phyloP scores from a whole-genome alignment of 208 protist genomes.

The Crithidia expoeki region DNA sequence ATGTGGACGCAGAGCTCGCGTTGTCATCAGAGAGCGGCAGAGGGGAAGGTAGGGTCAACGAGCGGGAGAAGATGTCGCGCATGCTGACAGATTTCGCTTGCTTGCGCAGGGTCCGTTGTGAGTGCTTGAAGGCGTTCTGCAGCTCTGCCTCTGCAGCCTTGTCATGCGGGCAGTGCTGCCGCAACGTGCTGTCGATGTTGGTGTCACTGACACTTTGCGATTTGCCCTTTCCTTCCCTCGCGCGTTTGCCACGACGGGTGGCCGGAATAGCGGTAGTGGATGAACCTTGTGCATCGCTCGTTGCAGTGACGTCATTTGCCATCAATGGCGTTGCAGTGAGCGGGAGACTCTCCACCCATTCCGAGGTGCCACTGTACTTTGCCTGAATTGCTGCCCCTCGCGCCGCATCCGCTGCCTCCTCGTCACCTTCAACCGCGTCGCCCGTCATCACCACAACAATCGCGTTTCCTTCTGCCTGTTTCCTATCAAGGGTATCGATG shows the following conservation, averaged over 20 bases:
- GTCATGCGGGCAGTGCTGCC: conserved; percentile 19
- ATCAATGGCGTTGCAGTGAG: not conserved
- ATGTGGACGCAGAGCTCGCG: not conserved
- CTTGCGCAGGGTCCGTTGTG: conserved; percentile 68
- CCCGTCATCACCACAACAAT: not conserved
- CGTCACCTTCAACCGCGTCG: not conserved
- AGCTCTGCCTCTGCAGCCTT: conserved; percentile 38
- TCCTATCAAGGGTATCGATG: not conserved
- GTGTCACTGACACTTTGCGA: not conserved
- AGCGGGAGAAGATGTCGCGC: conserved; percentile 55
- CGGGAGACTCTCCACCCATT: conserved; percentile 29
- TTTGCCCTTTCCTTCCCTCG: not conserved
- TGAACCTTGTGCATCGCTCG: too few species aligned
- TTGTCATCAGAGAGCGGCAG: not conserved
- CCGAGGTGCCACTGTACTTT: conserved; percentile 27
- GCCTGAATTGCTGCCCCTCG: conserved; percentile 18
- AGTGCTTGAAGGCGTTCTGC: conserved; percentile 57
- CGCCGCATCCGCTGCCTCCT: not conserved
- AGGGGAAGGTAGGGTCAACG: conserved; percentile 14
- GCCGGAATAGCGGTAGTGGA: not conserved
- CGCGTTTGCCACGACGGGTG: conserved; percentile 7
- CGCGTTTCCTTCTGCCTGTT: not conserved
- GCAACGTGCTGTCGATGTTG: not conserved
- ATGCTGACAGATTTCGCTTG: conserved; percentile 69
- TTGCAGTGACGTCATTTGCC: not conserved